A percentile compares a stretch with the other conserved stretches of the same genome.
Evolutionary conservation across 2,329 filamentous ascomycete genomes (phyloP).

Genomic region (Endoconidiophora polonica): DNA sequence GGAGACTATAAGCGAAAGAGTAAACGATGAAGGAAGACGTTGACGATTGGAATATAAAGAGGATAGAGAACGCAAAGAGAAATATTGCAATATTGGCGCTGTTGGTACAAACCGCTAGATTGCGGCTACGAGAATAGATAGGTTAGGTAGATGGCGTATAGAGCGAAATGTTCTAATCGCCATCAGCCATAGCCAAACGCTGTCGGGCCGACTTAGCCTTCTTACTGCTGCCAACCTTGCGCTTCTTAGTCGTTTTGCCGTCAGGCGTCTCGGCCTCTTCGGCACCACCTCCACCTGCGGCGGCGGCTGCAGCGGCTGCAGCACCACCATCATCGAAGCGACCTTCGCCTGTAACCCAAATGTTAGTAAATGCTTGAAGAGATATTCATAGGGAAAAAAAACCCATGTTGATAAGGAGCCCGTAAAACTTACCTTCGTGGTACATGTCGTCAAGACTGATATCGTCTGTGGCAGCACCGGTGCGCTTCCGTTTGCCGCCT

Average conservation of each 20-base stretch:
- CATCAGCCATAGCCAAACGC: constrained; percentile 50
- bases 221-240: constrained; percentile 35
- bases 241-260: constrained; percentile 33
- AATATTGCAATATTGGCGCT: background rate
- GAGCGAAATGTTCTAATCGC: constrained; percentile 20
- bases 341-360: constrained; percentile 55
- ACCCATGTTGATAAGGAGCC: no score
- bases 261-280: constrained; percentile 52
- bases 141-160: background rate
- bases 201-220: constrained; percentile 54
- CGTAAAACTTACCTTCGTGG: constrained; percentile 67
- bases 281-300: constrained; percentile 41
- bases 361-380: constrained; percentile 16
- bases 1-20: background rate
- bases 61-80: background rate
- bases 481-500: constrained; percentile 37
- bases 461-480: constrained; percentile 18
- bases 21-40: background rate
- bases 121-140: background rate
- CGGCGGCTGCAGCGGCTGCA: constrained; percentile 48
- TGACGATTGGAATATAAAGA: background rate
- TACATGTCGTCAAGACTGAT: constrained; percentile 92
- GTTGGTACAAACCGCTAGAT: background rate
- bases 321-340: constrained; percentile 85
- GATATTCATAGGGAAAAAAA: background rate